Percentiles rank a stretch among this genome's conserved stretches.
phyloP scores from a whole-genome alignment of 108 stramenopile genomes.

The Ochromonas danica region DNA sequence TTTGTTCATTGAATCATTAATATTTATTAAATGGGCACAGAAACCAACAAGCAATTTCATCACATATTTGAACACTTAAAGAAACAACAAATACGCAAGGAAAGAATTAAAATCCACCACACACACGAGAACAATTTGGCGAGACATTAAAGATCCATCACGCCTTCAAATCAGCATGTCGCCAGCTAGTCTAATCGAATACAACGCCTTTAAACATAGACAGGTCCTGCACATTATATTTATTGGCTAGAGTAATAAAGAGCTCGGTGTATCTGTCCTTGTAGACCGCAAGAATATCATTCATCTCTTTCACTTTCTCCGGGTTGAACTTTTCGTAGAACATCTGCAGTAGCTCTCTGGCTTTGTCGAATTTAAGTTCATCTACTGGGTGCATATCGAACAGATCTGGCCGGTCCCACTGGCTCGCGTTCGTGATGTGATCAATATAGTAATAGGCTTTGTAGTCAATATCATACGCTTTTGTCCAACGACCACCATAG shows the following conservation, averaged over 20 bases:
- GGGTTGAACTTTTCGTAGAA: constrained; percentile 28
- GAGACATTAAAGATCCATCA: neutral
- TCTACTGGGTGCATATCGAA: neutral
- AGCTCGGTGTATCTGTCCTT: neutral
- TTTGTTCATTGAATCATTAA: too few relatives aligned
- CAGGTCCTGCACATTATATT: constrained; percentile 9
- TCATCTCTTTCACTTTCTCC: constrained; percentile 20
- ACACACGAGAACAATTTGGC: too few relatives aligned
- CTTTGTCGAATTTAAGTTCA: constrained; percentile 7
- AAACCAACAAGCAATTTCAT: too few relatives aligned
- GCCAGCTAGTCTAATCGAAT: neutral
- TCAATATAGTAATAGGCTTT: constrained; percentile 19
- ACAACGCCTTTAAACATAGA: constrained; percentile 29
- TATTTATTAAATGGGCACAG: too few relatives aligned
- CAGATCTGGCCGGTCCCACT: neutral
- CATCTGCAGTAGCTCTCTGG: neutral
- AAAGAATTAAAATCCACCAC: too few relatives aligned
- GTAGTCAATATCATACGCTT: neutral
- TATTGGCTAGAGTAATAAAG: neutral
- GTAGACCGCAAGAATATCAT: constrained; percentile 26
- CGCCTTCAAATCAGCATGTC: neutral
- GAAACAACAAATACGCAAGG: too few relatives aligned
- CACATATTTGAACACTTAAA: too few relatives aligned
- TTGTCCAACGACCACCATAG: constrained; percentile 26
- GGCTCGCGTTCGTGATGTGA: neutral